A percentile compares a stretch with the other conserved stretches of the same genome.
Evolutionary conservation across 345 rosid species (phyloP).

Genomic region (Erysimum cheiranthoides): DNA sequence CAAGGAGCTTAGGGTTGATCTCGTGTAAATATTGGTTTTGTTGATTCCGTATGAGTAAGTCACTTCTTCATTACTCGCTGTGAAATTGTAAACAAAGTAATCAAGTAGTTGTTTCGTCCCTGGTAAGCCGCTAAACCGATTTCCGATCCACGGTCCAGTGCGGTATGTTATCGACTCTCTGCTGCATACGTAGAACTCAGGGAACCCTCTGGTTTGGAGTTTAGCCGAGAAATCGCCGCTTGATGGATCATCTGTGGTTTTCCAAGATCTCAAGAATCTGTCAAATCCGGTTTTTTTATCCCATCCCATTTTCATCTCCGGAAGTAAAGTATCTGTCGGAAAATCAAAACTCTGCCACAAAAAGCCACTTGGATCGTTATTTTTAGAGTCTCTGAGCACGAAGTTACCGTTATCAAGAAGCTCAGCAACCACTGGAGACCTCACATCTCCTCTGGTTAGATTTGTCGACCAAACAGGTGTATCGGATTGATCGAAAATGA

Average conservation of each 20-base stretch:
- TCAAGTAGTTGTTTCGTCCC: conserved; percentile 60
- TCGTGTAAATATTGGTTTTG: conserved; percentile 44
- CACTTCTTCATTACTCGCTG: conserved; percentile 42
- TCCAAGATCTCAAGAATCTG: conserved; percentile 63
- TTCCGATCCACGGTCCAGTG: conserved; percentile 75
- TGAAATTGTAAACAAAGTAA: conserved; percentile 48
- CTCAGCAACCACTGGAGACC: conserved; percentile 39
- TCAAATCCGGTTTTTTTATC: conserved; percentile 50
- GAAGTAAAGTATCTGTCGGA: neutral
- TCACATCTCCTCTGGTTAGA: neutral
- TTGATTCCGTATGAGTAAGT: conserved; percentile 49
- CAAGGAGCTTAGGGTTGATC: conserved; percentile 48
- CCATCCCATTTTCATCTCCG: conserved; percentile 47
- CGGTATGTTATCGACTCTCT: conserved; percentile 33
- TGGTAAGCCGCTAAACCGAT: conserved; percentile 60
- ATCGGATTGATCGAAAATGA: neutral
- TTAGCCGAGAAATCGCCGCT: conserved; percentile 53
- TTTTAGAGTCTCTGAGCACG: conserved; percentile 52
- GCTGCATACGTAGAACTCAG: conserved; percentile 54
- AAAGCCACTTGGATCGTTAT: neutral
- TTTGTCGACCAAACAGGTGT: neutral
- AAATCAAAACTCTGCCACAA: conserved; percentile 49
- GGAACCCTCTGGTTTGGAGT: conserved; percentile 55
- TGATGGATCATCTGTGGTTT: conserved; percentile 53
- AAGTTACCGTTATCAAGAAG: conserved; percentile 68